phyloP scores from a whole-genome alignment of 768 basidiomycete genomes.

The Pulveroboletus sp. region DNA sequence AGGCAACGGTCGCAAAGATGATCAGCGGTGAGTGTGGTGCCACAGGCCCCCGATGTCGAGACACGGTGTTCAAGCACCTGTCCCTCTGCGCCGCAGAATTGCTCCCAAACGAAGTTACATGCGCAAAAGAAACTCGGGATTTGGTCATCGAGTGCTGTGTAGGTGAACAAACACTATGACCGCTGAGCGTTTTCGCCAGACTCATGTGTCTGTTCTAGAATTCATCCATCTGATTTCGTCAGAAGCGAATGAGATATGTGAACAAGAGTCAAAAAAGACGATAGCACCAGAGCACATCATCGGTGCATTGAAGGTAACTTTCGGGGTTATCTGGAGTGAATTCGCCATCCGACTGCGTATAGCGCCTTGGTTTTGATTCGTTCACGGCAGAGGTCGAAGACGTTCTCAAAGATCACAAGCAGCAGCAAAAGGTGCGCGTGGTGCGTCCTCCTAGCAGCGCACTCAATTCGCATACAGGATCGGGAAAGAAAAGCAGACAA shows the following conservation, averaged over 20 bases:
- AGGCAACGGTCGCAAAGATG: slow-evolving; percentile 97
- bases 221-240: slow-evolving; percentile 97
- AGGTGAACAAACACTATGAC: slow-evolving; percentile 60
- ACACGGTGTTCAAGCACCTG: slow-evolving; percentile 7
- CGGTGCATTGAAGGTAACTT: slow-evolving; percentile 74
- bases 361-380: slow-evolving; percentile 91
- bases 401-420: slow-evolving; percentile 93
- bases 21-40: slow-evolving; percentile 61
- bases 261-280: slow-evolving; percentile 97
- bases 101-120: slow-evolving; percentile 80
- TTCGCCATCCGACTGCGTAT: slow-evolving; percentile 9
- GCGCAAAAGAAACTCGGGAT: slow-evolving; percentile 95
- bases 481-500: slow-evolving; percentile 91
- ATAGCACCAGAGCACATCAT: slow-evolving; percentile 98
- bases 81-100: slow-evolving; percentile 54
- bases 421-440: slow-evolving; percentile 77
- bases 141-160: slow-evolving; percentile 98
- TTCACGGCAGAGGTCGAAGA: slow-evolving; percentile 89
- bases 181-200: slow-evolving; percentile 1
- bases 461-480: slow-evolving; percentile 45
- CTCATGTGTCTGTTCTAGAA: slow-evolving; percentile 48
- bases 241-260: slow-evolving; percentile 97
- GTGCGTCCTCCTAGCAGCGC: background rate
- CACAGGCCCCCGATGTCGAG: background rate
- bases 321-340: background rate